Evolutionary conservation across 2,329 filamentous ascomycete species (phyloP).

Genomic region (Lecanosticta acicola): DNA sequence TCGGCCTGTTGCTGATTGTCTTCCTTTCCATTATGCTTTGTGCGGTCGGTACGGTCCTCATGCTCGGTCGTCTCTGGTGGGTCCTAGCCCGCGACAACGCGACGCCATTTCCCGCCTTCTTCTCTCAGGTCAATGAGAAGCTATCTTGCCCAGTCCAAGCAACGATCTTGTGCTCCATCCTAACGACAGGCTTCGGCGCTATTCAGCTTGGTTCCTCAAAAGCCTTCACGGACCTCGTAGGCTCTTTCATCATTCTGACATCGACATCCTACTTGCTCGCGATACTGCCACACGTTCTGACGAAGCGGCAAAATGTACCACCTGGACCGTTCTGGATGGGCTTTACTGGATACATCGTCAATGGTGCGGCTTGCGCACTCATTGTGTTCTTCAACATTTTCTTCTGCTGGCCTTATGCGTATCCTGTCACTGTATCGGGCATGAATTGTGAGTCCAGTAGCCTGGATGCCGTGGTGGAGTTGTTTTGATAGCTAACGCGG

Average conservation of each 20-base stretch:
- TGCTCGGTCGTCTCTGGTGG: constrained; percentile 41
- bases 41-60: constrained; percentile 49
- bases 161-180: constrained; percentile 49
- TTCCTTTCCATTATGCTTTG: constrained; percentile 49
- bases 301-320: constrained; percentile 28
- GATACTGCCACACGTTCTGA: constrained; percentile 33
- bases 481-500: constrained; percentile 39
- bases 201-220: constrained; percentile 31
- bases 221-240: constrained; percentile 34
- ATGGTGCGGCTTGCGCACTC: constrained; percentile 28
- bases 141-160: constrained; percentile 57
- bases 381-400: constrained; percentile 35
- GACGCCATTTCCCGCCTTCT: constrained; percentile 51
- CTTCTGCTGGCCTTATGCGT: constrained; percentile 34
- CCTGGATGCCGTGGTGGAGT: constrained; percentile 43
- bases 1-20: constrained; percentile 54
- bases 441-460: constrained; percentile 48
- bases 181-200: constrained; percentile 43
- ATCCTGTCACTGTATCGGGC: constrained; percentile 24
- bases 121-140: constrained; percentile 48
- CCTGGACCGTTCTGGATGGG: constrained; percentile 35
- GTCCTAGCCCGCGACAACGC: constrained; percentile 55
- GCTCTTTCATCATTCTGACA: constrained; percentile 34
- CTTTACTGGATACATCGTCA: constrained; percentile 28
- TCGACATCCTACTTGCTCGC: constrained; percentile 33